These are phyloP conservation scores for Physaria fendleri DNA, from an alignment of 345 rosid genomes.

Conservation along the genomic window DNA sequence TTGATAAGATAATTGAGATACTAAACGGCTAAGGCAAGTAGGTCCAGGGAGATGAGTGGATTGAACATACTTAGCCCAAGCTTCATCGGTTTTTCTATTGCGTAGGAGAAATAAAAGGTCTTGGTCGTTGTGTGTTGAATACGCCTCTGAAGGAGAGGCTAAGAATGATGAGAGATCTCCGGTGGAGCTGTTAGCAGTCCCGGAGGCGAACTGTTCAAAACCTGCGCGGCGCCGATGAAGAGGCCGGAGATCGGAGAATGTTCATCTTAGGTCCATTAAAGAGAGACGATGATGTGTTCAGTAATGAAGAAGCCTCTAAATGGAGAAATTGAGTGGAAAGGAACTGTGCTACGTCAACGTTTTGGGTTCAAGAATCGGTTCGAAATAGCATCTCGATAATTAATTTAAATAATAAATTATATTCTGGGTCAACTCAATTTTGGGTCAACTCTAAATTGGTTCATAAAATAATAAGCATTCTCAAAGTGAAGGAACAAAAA, in stretches of 20 bases:
- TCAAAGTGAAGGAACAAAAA: not conserved
- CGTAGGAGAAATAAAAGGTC: slow-evolving; percentile 71
- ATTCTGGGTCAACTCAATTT: not conserved
- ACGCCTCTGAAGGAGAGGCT: slow-evolving; percentile 6
- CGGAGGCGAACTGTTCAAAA: slow-evolving; percentile 29
- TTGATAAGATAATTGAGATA: slow-evolving; percentile 74
- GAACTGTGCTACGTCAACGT: slow-evolving; percentile 41
- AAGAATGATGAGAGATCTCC: slow-evolving; percentile 19
- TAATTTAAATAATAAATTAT: not conserved
- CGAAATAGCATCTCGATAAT: slow-evolving; percentile 8
- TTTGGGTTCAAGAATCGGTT: not conserved
- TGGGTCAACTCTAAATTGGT: not conserved
- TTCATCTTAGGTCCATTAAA: slow-evolving; percentile 61
- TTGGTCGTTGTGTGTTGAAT: slow-evolving; percentile 38
- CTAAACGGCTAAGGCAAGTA: slow-evolving; percentile 87
- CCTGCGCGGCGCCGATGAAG: slow-evolving; percentile 26
- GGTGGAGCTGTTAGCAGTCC: slow-evolving; percentile 28
- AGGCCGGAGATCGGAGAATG: slow-evolving; percentile 35
- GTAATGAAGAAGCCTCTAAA: not conserved
- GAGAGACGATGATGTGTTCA: not conserved
- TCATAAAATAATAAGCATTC: not conserved
- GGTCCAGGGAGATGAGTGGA: slow-evolving; percentile 60
- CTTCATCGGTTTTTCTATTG: slow-evolving; percentile 64
- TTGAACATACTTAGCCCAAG: slow-evolving; percentile 66
- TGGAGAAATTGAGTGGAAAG: slow-evolving; percentile 41